phyloP scores from a whole-genome alignment of 495 filamentous ascomycete genomes.

The Chaetomium tenue region DNA sequence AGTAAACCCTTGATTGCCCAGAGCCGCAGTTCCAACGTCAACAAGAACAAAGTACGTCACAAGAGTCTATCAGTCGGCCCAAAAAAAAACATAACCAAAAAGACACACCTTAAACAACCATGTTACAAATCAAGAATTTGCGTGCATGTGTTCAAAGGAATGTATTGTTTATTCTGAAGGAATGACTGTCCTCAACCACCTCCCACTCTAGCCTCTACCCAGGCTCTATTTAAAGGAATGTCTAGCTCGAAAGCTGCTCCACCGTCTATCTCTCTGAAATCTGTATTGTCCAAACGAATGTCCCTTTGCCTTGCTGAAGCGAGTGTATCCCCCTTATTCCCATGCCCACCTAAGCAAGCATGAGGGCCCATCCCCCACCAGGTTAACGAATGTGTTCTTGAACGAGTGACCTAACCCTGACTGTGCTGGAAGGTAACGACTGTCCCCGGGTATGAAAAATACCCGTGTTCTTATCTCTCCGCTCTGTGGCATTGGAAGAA shows the following conservation, averaged over 20 bases:
- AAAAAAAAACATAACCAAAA: not conserved
- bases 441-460: not conserved
- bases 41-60: too few relatives aligned
- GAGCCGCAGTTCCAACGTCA: too few relatives aligned
- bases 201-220: constrained; percentile 15
- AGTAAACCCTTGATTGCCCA: too few relatives aligned
- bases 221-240: constrained; percentile 8
- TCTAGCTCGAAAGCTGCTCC: constrained; percentile 14
- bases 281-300: constrained; percentile 10
- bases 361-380: too few relatives aligned
- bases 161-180: constrained; percentile 12
- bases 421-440: constrained; percentile 2
- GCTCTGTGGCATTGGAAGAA: not conserved
- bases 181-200: constrained; percentile 21
- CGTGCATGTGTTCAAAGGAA: not conserved
- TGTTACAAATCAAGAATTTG: not conserved
- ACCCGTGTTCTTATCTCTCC: not conserved
- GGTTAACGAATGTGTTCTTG: not conserved
- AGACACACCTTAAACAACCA: not conserved
- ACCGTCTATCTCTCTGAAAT: not conserved
- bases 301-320: not conserved
- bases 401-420: constrained; percentile 7
- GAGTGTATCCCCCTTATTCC: not conserved
- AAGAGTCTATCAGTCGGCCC: too few relatives aligned
- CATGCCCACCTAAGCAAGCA: not conserved